Conservation (phyloP, 2,329 filamentous ascomycete species). For the Aquanectria penicillioides region DNA sequence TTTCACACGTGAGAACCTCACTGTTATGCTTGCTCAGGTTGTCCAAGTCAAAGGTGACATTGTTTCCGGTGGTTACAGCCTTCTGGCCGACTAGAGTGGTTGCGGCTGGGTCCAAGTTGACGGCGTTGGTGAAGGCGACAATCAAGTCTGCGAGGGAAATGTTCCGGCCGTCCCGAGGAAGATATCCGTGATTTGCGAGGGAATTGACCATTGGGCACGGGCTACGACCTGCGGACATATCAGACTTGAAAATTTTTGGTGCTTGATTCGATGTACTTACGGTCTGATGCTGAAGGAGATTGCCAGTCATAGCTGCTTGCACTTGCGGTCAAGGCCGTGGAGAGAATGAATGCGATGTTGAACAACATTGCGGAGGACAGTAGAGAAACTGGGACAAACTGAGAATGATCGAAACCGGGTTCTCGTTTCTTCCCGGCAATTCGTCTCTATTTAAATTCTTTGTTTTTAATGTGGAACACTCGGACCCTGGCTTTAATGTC, state of each 20-base stretch:
- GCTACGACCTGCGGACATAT: slow-evolving; percentile 18
- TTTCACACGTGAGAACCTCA: not conserved
- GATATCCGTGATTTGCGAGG: slow-evolving; percentile 16
- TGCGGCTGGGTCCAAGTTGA: slow-evolving; percentile 37
- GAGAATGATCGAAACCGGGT: not conserved
- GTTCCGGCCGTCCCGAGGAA: slow-evolving; percentile 13
- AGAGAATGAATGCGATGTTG: slow-evolving; percentile 24
- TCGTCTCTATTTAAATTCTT: not conserved
- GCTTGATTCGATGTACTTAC: slow-evolving; percentile 7
- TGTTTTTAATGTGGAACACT: not conserved
- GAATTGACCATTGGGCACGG: slow-evolving; percentile 20
- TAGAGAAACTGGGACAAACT: not conserved
- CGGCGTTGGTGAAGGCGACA: slow-evolving; percentile 30
- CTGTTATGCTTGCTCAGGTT: slow-evolving; percentile 31
- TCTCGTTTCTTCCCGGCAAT: not conserved
- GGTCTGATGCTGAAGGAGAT: slow-evolving; percentile 24
- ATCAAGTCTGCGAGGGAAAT: slow-evolving; percentile 14
- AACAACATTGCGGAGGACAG: slow-evolving; percentile 25
- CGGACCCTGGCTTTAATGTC: not conserved
- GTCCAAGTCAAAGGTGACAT: slow-evolving; percentile 34
- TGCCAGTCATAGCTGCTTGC: slow-evolving; percentile 29
- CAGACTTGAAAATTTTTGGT: not conserved
- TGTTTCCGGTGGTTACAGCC: slow-evolving; percentile 31
- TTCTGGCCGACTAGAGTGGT: slow-evolving; percentile 33
- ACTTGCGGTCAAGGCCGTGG: slow-evolving; percentile 24